Evolutionary conservation across 225 moss, liverwort and hornwort genomes (phyloP).

Genomic region (Rhytidiadelphus loreus): DNA sequence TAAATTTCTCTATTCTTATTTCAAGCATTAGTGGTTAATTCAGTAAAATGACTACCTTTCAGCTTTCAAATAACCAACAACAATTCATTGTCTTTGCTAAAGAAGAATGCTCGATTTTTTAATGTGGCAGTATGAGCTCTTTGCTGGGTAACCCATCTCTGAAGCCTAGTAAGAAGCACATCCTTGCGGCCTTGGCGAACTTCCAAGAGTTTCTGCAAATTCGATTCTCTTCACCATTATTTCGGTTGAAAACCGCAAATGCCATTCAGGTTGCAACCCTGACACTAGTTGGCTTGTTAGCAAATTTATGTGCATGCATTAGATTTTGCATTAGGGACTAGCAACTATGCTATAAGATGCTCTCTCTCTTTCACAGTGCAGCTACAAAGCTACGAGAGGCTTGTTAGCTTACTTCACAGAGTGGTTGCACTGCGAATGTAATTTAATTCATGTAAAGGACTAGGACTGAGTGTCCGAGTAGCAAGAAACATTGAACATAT

Average conservation of each 20-base stretch:
- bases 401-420: neutral
- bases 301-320: neutral
- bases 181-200: slow-evolving; percentile 77
- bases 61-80: neutral
- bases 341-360: neutral
- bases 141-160: slow-evolving; percentile 56
- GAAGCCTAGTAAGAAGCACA: slow-evolving; percentile 66
- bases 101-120: neutral
- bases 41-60: neutral
- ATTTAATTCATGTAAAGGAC: neutral
- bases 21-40: neutral
- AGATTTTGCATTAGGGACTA: neutral
- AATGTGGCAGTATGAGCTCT: slow-evolving; percentile 49
- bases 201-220: slow-evolving; percentile 70
- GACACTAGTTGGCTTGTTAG: neutral
- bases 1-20: neutral
- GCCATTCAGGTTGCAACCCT: slow-evolving; percentile 38
- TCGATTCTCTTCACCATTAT: slow-evolving; percentile 82
- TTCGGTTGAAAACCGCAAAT: slow-evolving; percentile 62
- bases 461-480: neutral
- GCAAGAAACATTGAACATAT: neutral
- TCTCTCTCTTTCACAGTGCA: neutral
- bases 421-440: neutral
- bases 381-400: neutral
- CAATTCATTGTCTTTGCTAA: neutral